These are phyloP conservation scores for Dionaea muscipula DNA, from an alignment of 179 eudicot genomes.

Conservation along the genomic window DNA sequence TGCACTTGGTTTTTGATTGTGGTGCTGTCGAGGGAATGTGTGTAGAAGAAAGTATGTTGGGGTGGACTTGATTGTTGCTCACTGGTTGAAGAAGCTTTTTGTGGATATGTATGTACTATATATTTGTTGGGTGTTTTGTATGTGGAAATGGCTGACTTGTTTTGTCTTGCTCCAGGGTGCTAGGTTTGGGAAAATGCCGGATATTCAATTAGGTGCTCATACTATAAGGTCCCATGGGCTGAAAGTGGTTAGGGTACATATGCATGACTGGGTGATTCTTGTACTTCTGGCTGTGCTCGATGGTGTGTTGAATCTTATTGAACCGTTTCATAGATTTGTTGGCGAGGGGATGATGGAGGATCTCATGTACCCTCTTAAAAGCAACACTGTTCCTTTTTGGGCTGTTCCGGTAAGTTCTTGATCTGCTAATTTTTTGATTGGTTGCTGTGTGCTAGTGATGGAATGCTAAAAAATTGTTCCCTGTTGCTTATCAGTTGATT, in stretches of 20 bases:
- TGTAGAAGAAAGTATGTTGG: too few species aligned
- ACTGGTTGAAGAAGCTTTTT: too few species aligned
- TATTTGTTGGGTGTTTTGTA: too few species aligned
- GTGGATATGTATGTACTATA: too few species aligned
- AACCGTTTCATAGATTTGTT: constrained; percentile 89
- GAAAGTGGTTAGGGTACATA: constrained; percentile 66
- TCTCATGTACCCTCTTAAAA: constrained; percentile 65
- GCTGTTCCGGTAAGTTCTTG: constrained; percentile 41
- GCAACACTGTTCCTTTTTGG: constrained; percentile 77
- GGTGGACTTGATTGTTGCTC: too few species aligned
- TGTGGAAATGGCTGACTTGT: neutral
- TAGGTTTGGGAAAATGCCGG: constrained; percentile 30
- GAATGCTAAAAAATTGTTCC: neutral
- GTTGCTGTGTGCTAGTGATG: neutral
- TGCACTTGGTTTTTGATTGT: too few species aligned
- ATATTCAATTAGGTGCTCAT: constrained; percentile 58
- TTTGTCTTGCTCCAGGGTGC: neutral
- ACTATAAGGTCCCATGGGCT: constrained; percentile 76
- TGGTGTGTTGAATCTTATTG: constrained; percentile 54
- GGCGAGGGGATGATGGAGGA: constrained; percentile 84
- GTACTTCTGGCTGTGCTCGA: constrained; percentile 61
- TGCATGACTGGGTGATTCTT: constrained; percentile 89
- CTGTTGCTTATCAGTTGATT: constrained; percentile 35
- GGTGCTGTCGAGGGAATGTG: too few species aligned
- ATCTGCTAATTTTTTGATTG: neutral